Conservation (phyloP, 768 basidiomycete species). For the Pulveroboletus sp. region DNA sequence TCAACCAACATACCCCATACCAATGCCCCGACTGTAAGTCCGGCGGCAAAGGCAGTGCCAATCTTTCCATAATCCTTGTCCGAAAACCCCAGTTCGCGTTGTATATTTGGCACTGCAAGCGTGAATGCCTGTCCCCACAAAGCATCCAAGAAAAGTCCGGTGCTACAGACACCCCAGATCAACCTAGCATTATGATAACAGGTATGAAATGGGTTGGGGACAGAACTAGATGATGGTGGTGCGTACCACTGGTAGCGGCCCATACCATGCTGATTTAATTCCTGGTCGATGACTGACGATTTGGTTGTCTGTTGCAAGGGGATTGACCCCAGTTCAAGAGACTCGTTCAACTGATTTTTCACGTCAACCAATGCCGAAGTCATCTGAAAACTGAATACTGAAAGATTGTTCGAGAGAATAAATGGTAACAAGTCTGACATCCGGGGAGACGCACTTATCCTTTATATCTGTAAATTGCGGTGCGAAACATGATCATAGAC, state of each 20-base stretch:
- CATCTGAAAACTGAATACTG: no score
- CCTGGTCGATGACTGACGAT: slow-evolving; percentile 8
- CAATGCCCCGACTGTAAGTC: slow-evolving; percentile 6
- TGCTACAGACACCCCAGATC: slow-evolving; percentile 14
- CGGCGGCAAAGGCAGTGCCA: neutral
- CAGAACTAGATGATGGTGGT: neutral
- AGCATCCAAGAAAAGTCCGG: slow-evolving; percentile 9
- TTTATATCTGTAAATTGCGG: no score
- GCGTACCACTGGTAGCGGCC: slow-evolving; percentile 15
- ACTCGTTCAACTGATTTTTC: neutral
- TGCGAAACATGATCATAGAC: no score
- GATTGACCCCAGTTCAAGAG: neutral
- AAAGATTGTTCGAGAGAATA: no score
- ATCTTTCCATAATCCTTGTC: no score
- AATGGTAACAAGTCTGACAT: no score
- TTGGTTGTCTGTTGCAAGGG: slow-evolving; percentile 1
- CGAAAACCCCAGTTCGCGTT: no score
- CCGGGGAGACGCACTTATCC: no score
- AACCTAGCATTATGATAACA: slow-evolving; percentile 1
- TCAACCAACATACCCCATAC: slow-evolving; percentile 16
- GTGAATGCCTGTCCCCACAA: slow-evolving; percentile 3
- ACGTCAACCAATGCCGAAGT: neutral
- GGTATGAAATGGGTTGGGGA: neutral
- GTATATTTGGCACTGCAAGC: neutral
- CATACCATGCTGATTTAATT: slow-evolving; percentile 14